Evolutionary conservation across 2,329 filamentous ascomycete species (phyloP), one percentile per base, ranked within the genome.

Genomic region (Talaromyces sp.): DNA sequence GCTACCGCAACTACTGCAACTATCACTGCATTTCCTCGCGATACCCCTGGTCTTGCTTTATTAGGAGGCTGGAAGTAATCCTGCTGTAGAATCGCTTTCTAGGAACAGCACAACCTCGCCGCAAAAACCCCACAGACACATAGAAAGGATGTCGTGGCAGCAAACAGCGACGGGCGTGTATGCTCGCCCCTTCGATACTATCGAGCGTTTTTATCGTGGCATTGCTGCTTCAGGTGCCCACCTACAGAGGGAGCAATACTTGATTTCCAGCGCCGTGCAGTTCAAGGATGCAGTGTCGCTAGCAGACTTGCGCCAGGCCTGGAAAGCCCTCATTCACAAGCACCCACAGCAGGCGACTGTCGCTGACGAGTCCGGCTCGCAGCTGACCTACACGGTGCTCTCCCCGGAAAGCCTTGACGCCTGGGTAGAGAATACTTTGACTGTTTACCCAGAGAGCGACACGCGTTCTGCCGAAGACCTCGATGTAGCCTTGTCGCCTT

Each of bases 361-460:
- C 14, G 26, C 32, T 2, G 59, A 53, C 14, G 59, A 50, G 7
- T 55, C 56, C 35, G 43, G 59, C 43, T 46, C 38, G 14, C 26
- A 48, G 3, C 27, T 60, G 4, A 17, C 51, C 12, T 66, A 66
- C 52, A 41, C 46, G 0, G 57, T 64, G 21, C 62, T 64, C 27
- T 56, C 61, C 17, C 43, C 48, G 9, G 32, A 46, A 12, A 31
- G 24, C 19, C 51, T 66, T 8, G 55, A 54, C 1, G 27, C 43
- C n/a, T 65, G 63, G 64, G 21, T 57, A 7, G 17, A 60, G 24
- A 54, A 64, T 58, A 66, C 62, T 10, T 63, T 66, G 32, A 35
- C 62, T 2, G 24, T 52, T 10, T 43, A 56, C n/a, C 14, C 35
- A 4, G 29, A 55, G n/a, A 38, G 29, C 3, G 38, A 58, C 5